Percentiles rank a stretch among this genome's conserved stretches.
phyloP scores from a whole-genome alignment of 2,329 filamentous ascomycete species.

The Epicoccum sorghinum region DNA sequence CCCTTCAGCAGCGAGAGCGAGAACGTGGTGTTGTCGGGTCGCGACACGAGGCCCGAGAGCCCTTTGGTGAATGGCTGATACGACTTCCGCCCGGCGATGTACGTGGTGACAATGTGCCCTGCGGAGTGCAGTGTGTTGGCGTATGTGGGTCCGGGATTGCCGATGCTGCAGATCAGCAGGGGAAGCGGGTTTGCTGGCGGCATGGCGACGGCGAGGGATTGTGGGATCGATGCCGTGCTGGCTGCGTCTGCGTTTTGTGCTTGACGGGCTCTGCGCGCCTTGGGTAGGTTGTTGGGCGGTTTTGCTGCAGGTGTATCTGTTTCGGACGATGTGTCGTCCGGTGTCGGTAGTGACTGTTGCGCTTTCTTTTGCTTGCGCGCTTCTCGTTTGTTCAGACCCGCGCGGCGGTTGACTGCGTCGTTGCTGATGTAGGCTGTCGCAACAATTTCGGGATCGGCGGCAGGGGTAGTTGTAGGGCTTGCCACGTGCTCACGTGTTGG shows the following conservation, averaged over 20 bases:
- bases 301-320: constrained; percentile 20
- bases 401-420: constrained; percentile 11
- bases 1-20: constrained; percentile 56
- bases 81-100: constrained; percentile 27
- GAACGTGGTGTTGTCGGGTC: constrained; percentile 32
- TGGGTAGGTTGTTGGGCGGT: constrained; percentile 25
- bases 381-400: constrained; percentile 15
- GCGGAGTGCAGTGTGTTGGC: constrained; percentile 83
- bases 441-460: constrained; percentile 22
- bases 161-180: constrained; percentile 84
- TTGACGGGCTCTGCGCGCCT: constrained; percentile 2
- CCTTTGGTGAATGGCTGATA: constrained; percentile 41
- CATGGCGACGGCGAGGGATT: constrained; percentile 24
- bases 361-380: constrained; percentile 34
- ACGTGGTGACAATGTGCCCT: constrained; percentile 76
- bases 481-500: constrained; percentile 45
- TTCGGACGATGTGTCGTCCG: constrained; percentile 25
- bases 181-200: constrained; percentile 42
- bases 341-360: constrained; percentile 22
- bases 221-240: constrained; percentile 2
- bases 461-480: constrained; percentile 25
- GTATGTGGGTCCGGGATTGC: constrained; percentile 75
- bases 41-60: constrained; percentile 38
- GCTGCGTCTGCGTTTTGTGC: neutral
- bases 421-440: constrained; percentile 19